phyloP scores from a whole-genome alignment of 257 asterid species.

The Jaltomata sinuosa region DNA sequence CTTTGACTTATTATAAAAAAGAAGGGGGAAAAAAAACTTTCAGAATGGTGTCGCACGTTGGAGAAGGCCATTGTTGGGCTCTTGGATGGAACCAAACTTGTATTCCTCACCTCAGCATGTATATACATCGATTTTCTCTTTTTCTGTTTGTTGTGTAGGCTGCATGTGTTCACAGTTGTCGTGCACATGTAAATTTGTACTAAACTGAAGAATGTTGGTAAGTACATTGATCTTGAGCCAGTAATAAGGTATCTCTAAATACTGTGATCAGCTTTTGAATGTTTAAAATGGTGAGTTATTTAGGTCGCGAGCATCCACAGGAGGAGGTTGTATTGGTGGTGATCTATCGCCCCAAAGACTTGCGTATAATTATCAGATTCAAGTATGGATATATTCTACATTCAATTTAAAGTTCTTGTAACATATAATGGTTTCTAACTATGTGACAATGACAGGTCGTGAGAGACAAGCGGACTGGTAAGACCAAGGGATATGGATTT shows the following conservation, averaged over 20 bases:
- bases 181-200: background rate
- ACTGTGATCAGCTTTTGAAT: background rate
- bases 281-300: background rate
- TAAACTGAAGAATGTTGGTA: background rate
- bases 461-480: no score
- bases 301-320: background rate
- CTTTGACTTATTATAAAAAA: background rate
- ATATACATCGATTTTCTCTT: background rate
- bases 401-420: background rate
- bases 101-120: background rate
- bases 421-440: background rate
- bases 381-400: background rate
- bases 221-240: background rate
- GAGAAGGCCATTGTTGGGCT: background rate
- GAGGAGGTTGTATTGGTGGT: background rate
- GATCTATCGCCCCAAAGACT: background rate
- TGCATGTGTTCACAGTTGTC: background rate
- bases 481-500: no score
- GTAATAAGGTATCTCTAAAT: background rate
- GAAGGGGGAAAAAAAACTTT: background rate
- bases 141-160: background rate
- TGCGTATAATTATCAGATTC: background rate
- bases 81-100: background rate
- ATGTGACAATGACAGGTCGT: constrained; percentile 11
- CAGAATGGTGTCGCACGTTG: background rate